phyloP scores from a whole-genome alignment of 352 stramenopile species.

The Phytophthora vignae region DNA sequence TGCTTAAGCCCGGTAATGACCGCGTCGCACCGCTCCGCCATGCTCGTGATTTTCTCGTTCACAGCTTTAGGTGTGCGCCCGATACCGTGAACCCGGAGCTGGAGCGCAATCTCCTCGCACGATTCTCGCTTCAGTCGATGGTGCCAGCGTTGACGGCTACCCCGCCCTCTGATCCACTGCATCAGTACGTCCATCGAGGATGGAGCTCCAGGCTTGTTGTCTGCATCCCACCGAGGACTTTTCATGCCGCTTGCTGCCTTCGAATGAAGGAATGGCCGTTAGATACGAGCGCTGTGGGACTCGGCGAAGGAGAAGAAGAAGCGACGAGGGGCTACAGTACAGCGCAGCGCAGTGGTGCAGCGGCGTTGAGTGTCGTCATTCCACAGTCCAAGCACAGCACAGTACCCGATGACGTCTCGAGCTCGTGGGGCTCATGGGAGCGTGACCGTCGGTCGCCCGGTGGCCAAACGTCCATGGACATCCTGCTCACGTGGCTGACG shows the following conservation, averaged over 20 bases:
- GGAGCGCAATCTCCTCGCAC: neutral
- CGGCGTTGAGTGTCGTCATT: too few species aligned
- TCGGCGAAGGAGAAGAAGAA: neutral
- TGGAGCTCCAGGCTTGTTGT: neutral
- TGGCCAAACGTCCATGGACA: too few species aligned
- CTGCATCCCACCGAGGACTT: neutral
- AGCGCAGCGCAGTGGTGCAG: too few species aligned
- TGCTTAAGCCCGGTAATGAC: neutral
- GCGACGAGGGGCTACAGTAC: neutral
- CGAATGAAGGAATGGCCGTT: neutral
- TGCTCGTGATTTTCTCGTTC: neutral
- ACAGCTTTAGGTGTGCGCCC: neutral
- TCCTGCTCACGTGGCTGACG: too few species aligned
- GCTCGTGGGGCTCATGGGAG: too few species aligned
- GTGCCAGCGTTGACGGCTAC: neutral
- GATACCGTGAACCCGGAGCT: neutral
- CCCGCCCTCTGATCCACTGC: neutral
- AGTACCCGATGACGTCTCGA: too few species aligned
- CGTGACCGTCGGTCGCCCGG: too few species aligned
- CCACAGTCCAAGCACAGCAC: too few species aligned
- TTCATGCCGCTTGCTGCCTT: neutral
- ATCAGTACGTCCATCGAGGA: neutral
- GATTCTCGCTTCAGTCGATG: neutral
- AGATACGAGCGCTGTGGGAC: neutral
- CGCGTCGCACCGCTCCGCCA: neutral